Conservation (phyloP, 768 basidiomycete species). For the Suillus fuscotomentosus region DNA sequence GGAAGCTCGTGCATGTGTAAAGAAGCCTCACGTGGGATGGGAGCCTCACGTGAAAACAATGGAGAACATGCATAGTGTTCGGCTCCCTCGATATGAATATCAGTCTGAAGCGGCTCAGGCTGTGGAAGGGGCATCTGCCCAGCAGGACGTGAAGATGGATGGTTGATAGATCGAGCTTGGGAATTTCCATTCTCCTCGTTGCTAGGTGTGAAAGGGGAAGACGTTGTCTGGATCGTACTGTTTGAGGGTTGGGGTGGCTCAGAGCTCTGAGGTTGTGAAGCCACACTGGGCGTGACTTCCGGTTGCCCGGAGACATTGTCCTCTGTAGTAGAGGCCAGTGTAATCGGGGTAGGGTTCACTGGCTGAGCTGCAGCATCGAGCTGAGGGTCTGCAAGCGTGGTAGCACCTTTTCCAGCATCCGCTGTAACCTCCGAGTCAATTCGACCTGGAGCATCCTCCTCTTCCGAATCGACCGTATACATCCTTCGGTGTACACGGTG, state of each 20-base stretch:
- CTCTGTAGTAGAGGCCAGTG: neutral
- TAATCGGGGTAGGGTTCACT: neutral
- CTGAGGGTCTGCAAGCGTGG: neutral
- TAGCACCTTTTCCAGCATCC: neutral
- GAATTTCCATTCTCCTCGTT: neutral
- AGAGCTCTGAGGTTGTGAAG: neutral
- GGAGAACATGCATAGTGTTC: neutral
- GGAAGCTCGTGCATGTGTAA: neutral
- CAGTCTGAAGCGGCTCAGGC: neutral
- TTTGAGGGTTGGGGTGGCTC: neutral
- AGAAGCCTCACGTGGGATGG: neutral
- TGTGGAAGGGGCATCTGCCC: neutral
- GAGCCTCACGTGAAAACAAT: neutral
- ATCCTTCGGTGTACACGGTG: neutral
- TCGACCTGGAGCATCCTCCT: neutral
- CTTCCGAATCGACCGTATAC: neutral
- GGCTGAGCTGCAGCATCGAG: neutral
- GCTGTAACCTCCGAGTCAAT: neutral
- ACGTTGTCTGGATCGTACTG: neutral
- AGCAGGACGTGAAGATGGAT: neutral
- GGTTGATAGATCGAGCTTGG: neutral
- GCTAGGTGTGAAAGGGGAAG: neutral
- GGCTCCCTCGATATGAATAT: neutral
- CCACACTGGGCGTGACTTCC: neutral
- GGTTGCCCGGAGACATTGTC: neutral